Conservation (phyloP, 2,329 filamentous ascomycete species). For the Colletotrichum aenigma region DNA sequence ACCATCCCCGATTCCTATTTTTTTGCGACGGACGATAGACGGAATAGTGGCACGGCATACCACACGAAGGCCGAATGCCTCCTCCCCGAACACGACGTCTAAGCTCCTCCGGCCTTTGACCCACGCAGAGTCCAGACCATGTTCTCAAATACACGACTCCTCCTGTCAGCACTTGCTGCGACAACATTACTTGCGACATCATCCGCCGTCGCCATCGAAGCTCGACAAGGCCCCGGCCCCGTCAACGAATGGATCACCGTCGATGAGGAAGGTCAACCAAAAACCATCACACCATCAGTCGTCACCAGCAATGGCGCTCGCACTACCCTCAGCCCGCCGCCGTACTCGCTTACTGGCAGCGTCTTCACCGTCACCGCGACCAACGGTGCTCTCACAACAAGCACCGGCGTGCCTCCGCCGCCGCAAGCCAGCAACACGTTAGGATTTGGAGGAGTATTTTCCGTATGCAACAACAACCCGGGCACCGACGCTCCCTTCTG, state of each 20-base stretch:
- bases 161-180: not conserved
- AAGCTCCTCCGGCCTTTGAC: not conserved
- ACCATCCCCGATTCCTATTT: not conserved
- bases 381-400: conserved; percentile 26
- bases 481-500: conserved; percentile 35
- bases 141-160: not conserved
- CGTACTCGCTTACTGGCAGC: conserved; percentile 29
- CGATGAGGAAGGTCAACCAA: conserved; percentile 26
- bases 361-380: conserved; percentile 32
- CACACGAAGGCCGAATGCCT: not conserved
- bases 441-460: conserved; percentile 31
- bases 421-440: conserved; percentile 29
- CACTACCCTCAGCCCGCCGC: conserved; percentile 31
- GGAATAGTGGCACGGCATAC: not conserved
- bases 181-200: not conserved
- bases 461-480: conserved; percentile 29
- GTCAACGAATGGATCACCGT: conserved; percentile 35
- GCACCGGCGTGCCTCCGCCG: conserved; percentile 33
- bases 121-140: not conserved
- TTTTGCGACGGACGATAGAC: not conserved
- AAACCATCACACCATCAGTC: conserved; percentile 32
- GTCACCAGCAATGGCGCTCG: conserved; percentile 27
- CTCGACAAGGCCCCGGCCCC: conserved; percentile 1
- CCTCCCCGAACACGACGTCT: not conserved
- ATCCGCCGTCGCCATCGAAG: conserved; percentile 9